A percentile compares a stretch with the other conserved stretches of the same genome.
Conservation (phyloP, 108 stramenopile species). For the Skeletonema tropicum region DNA sequence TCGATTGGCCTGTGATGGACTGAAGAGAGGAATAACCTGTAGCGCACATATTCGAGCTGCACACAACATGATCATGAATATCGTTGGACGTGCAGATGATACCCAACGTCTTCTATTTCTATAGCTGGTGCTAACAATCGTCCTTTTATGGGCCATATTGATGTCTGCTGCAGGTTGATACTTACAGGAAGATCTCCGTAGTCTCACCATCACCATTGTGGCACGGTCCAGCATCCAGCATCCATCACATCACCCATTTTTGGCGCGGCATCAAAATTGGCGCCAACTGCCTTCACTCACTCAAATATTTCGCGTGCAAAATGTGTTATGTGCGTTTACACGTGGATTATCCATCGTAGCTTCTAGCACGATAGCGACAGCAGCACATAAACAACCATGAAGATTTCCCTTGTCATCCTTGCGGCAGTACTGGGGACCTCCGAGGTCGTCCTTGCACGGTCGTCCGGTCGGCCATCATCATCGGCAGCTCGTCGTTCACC, state of each 20-base stretch:
- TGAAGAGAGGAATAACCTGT: not conserved
- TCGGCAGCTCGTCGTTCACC: constrained; percentile 23
- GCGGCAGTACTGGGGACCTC: constrained; percentile 7
- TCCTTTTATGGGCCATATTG: not conserved
- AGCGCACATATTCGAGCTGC: not conserved
- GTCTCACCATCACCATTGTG: too few relatives aligned
- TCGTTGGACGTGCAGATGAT: not conserved
- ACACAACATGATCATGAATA: not conserved
- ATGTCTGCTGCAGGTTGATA: not conserved
- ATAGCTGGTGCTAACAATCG: not conserved
- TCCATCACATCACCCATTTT: too few relatives aligned
- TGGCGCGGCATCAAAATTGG: too few relatives aligned
- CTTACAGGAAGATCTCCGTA: not conserved
- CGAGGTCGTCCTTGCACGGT: constrained; percentile 28
- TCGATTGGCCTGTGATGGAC: not conserved
- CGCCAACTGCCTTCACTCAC: not conserved
- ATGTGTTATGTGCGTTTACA: not conserved
- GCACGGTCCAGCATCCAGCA: too few relatives aligned
- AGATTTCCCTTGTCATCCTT: constrained; percentile 9
- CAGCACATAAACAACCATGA: constrained; percentile 5
- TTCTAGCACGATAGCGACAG: not conserved
- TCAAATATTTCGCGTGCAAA: too few relatives aligned
- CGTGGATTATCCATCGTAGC: constrained; percentile 1
- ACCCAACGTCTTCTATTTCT: not conserved
- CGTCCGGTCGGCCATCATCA: constrained; percentile 24